A percentile compares a stretch with the other conserved stretches of the same genome.
phyloP scores from a whole-genome alignment of 257 asterid genomes.

The Solanum sitiens region DNA sequence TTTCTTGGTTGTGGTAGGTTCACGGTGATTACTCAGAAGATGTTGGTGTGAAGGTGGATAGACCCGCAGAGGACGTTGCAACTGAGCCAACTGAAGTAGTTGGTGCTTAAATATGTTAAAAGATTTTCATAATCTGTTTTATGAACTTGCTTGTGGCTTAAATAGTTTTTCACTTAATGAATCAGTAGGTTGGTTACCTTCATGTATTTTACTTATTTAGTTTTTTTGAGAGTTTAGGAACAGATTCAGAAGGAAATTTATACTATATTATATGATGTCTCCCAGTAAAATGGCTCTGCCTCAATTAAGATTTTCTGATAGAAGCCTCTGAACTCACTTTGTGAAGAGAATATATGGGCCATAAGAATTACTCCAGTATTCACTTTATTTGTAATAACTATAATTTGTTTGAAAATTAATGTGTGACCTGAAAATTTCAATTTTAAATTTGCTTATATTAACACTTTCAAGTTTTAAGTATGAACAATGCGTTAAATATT shows the following conservation, averaged over 20 bases:
- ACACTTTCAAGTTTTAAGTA: neutral
- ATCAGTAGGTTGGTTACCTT: neutral
- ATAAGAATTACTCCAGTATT: neutral
- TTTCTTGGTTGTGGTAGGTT: constrained; percentile 28
- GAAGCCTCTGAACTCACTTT: neutral
- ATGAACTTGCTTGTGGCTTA: neutral
- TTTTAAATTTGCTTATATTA: neutral
- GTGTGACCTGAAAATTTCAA: neutral
- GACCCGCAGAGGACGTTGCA: constrained; percentile 53
- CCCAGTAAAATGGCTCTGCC: neutral
- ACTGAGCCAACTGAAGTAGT: constrained; percentile 54
- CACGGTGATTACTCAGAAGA: constrained; percentile 67
- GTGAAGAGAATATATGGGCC: neutral
- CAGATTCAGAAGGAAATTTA: neutral
- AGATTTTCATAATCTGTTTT: neutral
- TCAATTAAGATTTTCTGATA: neutral
- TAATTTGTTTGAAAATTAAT: no score
- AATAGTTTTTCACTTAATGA: neutral
- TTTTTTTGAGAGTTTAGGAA: neutral
- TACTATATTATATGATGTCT: neutral
- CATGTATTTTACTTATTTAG: neutral
- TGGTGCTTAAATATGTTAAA: constrained; percentile 33
- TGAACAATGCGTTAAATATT: neutral
- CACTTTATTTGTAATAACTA: neutral
- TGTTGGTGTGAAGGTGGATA: constrained; percentile 51